These are phyloP conservation scores for Umbellularia californica DNA, from an alignment of 164 flowering plant genomes.

Conservation along the genomic window DNA sequence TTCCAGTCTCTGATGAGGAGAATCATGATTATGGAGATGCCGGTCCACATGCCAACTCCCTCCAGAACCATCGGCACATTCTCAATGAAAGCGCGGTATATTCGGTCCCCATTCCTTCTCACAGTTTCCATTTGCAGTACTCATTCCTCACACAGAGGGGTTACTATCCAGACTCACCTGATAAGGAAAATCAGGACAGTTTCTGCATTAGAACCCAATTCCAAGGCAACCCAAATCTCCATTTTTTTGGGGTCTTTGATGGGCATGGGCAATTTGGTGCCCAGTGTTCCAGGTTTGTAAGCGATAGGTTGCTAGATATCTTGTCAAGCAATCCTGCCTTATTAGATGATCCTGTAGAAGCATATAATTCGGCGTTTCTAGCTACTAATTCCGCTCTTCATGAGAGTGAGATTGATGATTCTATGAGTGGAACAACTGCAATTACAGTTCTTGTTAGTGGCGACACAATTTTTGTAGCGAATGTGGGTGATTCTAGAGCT, in stretches of 20 bases:
- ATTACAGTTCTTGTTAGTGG: slow-evolving; percentile 79
- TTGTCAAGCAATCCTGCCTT: slow-evolving; percentile 48
- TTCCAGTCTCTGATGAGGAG: slow-evolving; percentile 38
- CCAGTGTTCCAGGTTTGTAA: slow-evolving; percentile 77
- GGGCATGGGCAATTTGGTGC: slow-evolving; percentile 91
- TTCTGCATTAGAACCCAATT: slow-evolving; percentile 62
- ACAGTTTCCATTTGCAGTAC: slow-evolving; percentile 54
- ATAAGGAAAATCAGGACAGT: slow-evolving; percentile 88
- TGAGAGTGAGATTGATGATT: slow-evolving; percentile 76
- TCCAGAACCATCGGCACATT: slow-evolving; percentile 17
- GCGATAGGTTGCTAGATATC: slow-evolving; percentile 61
- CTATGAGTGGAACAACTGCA: slow-evolving; percentile 97
- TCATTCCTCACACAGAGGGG: slow-evolving; percentile 75
- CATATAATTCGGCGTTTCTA: slow-evolving; percentile 58
- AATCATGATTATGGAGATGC: slow-evolving; percentile 17
- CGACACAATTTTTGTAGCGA: slow-evolving; percentile 68
- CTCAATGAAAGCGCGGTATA: slow-evolving; percentile 52
- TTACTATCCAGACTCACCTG: slow-evolving; percentile 82
- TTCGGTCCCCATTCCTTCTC: slow-evolving; percentile 58
- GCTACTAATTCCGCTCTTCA: slow-evolving; percentile 61
- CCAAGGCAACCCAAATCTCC: slow-evolving; percentile 82
- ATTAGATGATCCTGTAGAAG: slow-evolving; percentile 69
- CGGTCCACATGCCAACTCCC: slow-evolving; percentile 4
- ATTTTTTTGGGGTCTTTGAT: slow-evolving; percentile 97
- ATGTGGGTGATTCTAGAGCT: slow-evolving; percentile 97